Conservation (phyloP, 2,329 filamentous ascomycete genomes). For the Intubia oerlemansii region DNA sequence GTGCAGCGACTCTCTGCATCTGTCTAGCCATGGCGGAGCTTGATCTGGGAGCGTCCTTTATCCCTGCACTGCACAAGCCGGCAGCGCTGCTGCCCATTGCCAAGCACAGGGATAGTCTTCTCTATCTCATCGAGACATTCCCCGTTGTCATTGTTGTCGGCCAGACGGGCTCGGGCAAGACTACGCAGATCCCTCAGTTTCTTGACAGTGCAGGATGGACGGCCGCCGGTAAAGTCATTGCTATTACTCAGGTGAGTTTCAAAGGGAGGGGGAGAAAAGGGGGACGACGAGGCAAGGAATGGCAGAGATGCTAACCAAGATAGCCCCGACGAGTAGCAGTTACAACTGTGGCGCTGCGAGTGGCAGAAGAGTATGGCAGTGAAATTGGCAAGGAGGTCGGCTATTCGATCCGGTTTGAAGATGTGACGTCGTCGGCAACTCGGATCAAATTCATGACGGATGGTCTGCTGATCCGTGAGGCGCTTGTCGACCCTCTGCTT, state of each 20-base stretch:
- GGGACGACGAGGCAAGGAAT: too few relatives aligned
- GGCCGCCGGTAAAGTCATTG: constrained; percentile 59
- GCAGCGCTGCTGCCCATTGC: constrained; percentile 69
- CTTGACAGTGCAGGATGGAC: constrained; percentile 82
- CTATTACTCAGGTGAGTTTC: constrained; percentile 47
- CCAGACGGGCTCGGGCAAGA: constrained; percentile 89
- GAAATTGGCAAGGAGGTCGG: constrained; percentile 79
- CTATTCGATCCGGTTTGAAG: constrained; percentile 83
- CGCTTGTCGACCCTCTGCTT: constrained; percentile 75
- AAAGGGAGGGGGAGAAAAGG: too few relatives aligned
- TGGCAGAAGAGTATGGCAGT: constrained; percentile 75
- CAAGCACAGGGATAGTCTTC: constrained; percentile 53
- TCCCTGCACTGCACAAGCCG: constrained; percentile 74
- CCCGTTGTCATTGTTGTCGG: constrained; percentile 79
- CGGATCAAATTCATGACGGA: constrained; percentile 92
- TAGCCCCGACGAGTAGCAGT: constrained; percentile 79
- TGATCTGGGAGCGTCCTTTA: constrained; percentile 36
- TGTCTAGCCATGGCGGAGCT: constrained; percentile 37
- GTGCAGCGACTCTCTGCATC: too few relatives aligned
- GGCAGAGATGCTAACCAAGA: too few relatives aligned
- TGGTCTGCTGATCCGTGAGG: constrained; percentile 75
- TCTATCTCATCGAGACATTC: constrained; percentile 71
- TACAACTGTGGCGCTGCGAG: constrained; percentile 69
- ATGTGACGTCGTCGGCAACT: constrained; percentile 68
- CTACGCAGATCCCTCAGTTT: constrained; percentile 86